These are phyloP conservation scores for Luvunga scandens DNA, from an alignment of 345 rosid genomes.

Conservation along the genomic window DNA sequence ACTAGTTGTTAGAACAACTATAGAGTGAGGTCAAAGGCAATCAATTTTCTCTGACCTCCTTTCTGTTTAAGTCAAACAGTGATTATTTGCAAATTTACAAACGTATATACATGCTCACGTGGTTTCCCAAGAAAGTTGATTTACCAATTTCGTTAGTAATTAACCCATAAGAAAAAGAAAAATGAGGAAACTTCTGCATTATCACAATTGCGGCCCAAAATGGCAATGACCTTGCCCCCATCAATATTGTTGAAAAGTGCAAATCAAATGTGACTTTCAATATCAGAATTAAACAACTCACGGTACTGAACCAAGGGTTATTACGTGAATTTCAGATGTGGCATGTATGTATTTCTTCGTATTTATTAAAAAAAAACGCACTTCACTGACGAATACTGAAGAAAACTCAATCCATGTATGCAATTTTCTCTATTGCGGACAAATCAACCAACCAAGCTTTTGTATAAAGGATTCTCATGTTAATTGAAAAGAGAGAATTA, in stretches of 20 bases:
- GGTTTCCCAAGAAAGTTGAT: background rate
- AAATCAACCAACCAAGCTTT: no score
- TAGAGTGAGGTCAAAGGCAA: background rate
- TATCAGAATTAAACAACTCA: background rate
- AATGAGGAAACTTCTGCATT: background rate
- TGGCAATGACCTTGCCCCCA: background rate
- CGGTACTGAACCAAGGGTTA: background rate
- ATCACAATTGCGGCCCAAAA: background rate
- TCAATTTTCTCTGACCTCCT: background rate
- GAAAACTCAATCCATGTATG: no score
- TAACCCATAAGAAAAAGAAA: no score
- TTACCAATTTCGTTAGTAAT: background rate
- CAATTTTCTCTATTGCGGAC: no score
- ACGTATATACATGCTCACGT: background rate
- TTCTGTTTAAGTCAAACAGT: background rate
- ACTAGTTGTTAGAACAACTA: background rate
- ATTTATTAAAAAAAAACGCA: no score
- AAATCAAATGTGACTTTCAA: background rate
- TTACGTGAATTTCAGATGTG: background rate
- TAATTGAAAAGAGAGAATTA: no score
- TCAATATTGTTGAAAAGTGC: background rate
- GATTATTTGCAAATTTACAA: background rate
- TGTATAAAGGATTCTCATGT: no score
- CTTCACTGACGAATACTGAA: no score
- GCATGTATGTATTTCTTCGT: no score